A percentile compares a stretch with the other conserved stretches of the same genome.
These are phyloP conservation scores for Cystobasidium sp. DNA, from an alignment of 1,284 basidiomycete species.

Conservation along the genomic window DNA sequence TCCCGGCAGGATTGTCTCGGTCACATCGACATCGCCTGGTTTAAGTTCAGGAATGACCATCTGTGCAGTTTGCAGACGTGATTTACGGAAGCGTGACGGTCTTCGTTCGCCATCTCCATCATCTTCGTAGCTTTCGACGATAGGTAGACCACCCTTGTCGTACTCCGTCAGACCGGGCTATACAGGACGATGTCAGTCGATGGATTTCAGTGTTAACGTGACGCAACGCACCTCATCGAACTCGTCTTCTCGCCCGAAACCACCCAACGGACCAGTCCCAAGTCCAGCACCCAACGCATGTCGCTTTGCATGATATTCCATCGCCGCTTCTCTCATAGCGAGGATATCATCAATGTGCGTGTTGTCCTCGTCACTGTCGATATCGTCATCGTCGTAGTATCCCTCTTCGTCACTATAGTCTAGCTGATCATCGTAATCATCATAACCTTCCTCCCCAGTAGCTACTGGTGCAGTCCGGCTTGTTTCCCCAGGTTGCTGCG, in stretches of 20 bases:
- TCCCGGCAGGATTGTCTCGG: conserved; percentile 22
- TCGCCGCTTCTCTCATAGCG: conserved; percentile 50
- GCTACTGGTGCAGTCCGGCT: neutral
- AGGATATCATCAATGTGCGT: conserved; percentile 51
- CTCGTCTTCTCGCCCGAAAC: conserved; percentile 32
- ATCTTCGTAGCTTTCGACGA: conserved; percentile 37
- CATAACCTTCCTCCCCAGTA: conserved; percentile 42
- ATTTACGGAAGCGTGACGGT: conserved; percentile 32
- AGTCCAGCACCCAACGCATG: conserved; percentile 48
- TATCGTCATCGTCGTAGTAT: conserved; percentile 31
- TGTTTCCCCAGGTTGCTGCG: neutral
- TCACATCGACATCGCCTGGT: conserved; percentile 33
- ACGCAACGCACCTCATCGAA: conserved; percentile 42
- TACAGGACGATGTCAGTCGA: neutral
- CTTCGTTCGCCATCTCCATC: conserved; percentile 11
- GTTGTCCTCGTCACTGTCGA: conserved; percentile 39
- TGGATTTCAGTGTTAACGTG: neutral
- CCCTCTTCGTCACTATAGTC: conserved; percentile 22
- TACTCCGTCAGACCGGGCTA: conserved; percentile 23
- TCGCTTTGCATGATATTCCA: conserved; percentile 50
- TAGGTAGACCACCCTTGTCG: conserved; percentile 31
- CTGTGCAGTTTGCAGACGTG: conserved; percentile 25
- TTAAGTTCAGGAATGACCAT: conserved; percentile 36
- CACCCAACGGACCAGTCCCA: conserved; percentile 51
- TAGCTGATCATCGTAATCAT: conserved; percentile 14